Evolutionary conservation across 2,329 filamentous ascomycete genomes (phyloP), one percentile per base, ranked within the genome.

Genomic region (Neocucurbitaria cava): DNA sequence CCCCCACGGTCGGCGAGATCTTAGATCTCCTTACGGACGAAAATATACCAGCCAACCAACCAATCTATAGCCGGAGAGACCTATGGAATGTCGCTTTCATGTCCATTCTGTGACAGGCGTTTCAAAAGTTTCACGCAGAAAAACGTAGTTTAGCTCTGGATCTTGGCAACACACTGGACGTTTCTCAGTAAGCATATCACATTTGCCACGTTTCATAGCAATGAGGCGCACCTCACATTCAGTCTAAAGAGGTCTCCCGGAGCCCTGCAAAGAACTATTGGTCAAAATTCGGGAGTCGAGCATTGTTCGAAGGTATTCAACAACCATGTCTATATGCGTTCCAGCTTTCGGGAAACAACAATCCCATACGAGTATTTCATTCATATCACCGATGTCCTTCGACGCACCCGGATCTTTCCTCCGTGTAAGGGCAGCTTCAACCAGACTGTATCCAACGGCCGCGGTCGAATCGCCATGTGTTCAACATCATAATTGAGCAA

Each of bases 401-500:
- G 46, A 40, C 46, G 46, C 10, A 49, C 46, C 15, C 46, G 35
- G 18, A 49, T 49, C 46, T 49, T 49, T 3, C 36, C 46, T 49
- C 46, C 46, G 18, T 49, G 46, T 23, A 49, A 33, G 17, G 46
- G 46, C 15, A 41, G 8, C 30, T 31, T 31, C 9, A 58, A 21
- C 59, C 59, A 62, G 3, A 62, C 48, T 10, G 53, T 54, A 26
- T 62, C 49, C 11, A 60, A 33, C 5, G 57, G 59, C 17, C 52
- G 52, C 13, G 59, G 59, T 13, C 59, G 43, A 2, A 58, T 54
- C 11, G 47, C 39, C 47, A 62, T 52, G 30, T 52, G 41, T 33
- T 62, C 52, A 13, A 62, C 47, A 10, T 62, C 59, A 24, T 62
- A 62, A 24, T 62, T 60, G 5, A 58, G 43, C 26, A 62, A 28